Base-by-base conservation (phyloP, 2,329 filamentous ascomycete genomes). In the Hypoxylon rubiginosum region DNA sequence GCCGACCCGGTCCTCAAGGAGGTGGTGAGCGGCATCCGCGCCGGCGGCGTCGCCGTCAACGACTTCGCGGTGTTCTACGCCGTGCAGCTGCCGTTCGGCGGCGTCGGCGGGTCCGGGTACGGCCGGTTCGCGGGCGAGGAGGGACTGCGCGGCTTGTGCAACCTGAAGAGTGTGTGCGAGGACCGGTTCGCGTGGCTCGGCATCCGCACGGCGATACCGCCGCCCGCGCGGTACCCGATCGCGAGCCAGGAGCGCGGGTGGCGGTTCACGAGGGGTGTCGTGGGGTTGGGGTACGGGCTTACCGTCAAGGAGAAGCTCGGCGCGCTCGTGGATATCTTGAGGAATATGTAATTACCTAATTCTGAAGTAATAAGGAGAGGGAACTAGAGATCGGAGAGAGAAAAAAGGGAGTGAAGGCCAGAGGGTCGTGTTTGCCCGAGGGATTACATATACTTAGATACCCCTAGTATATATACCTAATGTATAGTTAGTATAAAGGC, bases 11-110 rank as follows among this genome's bases (percentile, higher is more conserved):
- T 88, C 53, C 83, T 97, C 0, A 79, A 85, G 15, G 82, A 82
- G 15, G 88, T 97, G 28, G 88, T 95, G 1, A 80, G 80, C 19
- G 87, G 88, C 24, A 85, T 97, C 55, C 88, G 91, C 67, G 90
- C 92, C 0, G 96, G 96, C 48, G 97, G 97, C 92, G 92, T 98
- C 0, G 90, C 93, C 24, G 88, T 99, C 72, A 99, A 99, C 78
- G 96, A 99, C 81, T 99, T 99, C 75, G 96, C 91, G 19, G 91
- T 90, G 28, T 97, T 90, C 79, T 99, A 99, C 77, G 93, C 95
- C 56, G 94, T 97, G 7, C 94, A 97, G 80, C 82, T 99, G 41
- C 96, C 96, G 0, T 99, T 99, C 79, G 96, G 96, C 39, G 96
- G 94, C 58, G 89, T 92, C n/a, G 89, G 88, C 62, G 95, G 94